Evolutionary conservation across 1,139 yeast species (phyloP), one percentile per base, ranked within the genome.

Genomic region (Wickerhamomyces sp.): DNA sequence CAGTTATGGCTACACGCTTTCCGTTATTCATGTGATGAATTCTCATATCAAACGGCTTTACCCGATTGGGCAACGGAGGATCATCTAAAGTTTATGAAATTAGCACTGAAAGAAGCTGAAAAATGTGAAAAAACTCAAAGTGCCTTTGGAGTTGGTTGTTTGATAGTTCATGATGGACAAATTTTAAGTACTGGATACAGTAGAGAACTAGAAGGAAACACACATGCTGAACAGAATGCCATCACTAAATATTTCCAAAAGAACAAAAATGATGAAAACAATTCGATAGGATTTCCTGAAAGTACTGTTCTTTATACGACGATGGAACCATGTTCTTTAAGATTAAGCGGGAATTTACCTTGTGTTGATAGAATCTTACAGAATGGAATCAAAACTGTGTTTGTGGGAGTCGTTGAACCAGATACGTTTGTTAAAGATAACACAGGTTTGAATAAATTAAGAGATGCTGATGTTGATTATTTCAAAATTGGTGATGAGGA

Each of bases 181-280:
- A 65, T 91, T 0, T 55, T 93, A 14, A 69, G 83, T 9, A 79
- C 87, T 0, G 99, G 99, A 0, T 85, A 75, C 52, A 86, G 97
- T 0, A 68, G 98, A 40, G 98, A 93, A 55, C 62, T 91, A 4
- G 86, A 84, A 14, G 98, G 98, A 0, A 93, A 93, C 55, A 93
- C 99, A 0, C 99, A 93, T 58, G 98, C 98, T 2, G 99, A 93
- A 54, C 96, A 93, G 54, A 83, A 94, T 64, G 96, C 96, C 0
- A 58, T 93, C 39, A 84, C 80, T 30, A 93, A 93, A 57, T 83
- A 80, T 48, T 77, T 68, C 38, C 40, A 50, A 3, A 35, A 47
- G 35, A 54, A 16, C 6, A 47, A 51, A n/a, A n/a, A n/a, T n/a
- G n/a, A n/a, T n/a, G n/a, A n/a, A n/a, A n/a, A n/a, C n/a, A 72